phyloP scores from a whole-genome alignment of 805 yeast genomes.

The Ogataea degrootiae region DNA sequence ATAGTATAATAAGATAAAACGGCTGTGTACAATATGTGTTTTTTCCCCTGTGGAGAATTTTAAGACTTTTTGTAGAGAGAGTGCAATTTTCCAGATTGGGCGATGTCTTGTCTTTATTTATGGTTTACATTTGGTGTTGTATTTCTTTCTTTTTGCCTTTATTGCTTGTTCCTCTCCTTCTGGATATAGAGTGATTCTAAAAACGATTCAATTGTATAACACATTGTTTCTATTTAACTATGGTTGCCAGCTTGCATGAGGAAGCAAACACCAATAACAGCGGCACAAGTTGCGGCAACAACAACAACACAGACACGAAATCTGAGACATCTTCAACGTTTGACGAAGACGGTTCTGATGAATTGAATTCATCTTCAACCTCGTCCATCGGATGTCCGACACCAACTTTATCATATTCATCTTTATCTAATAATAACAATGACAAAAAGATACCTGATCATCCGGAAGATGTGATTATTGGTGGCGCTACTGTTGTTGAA shows the following conservation, averaged over 20 bases:
- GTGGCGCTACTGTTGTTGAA: background rate
- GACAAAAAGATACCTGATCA: background rate
- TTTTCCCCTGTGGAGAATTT: too few relatives aligned
- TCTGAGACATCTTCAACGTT: slow-evolving; percentile 8
- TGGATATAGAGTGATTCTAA: too few relatives aligned
- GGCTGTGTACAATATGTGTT: too few relatives aligned
- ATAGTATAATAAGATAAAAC: background rate
- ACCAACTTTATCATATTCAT: background rate
- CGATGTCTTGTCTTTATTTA: background rate
- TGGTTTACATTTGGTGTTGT: background rate
- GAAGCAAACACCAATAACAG: too few relatives aligned
- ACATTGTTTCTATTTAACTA: too few relatives aligned
- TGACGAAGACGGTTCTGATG: slow-evolving; percentile 2
- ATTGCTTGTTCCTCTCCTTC: too few relatives aligned
- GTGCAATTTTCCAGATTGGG: too few relatives aligned
- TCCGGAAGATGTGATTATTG: background rate
- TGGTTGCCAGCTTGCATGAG: too few relatives aligned
- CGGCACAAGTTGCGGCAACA: too few relatives aligned
- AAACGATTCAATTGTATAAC: too few relatives aligned
- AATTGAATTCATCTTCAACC: background rate
- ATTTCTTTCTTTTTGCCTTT: too few relatives aligned
- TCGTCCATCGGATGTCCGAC: background rate
- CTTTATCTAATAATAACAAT: background rate
- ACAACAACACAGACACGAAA: slow-evolving; percentile 6
- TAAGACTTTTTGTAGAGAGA: too few relatives aligned